Percentiles rank a stretch among this genome's conserved stretches.
Evolutionary conservation across 2,329 filamentous ascomycete species (phyloP).

Genomic region (Aureobasidium sp.): DNA sequence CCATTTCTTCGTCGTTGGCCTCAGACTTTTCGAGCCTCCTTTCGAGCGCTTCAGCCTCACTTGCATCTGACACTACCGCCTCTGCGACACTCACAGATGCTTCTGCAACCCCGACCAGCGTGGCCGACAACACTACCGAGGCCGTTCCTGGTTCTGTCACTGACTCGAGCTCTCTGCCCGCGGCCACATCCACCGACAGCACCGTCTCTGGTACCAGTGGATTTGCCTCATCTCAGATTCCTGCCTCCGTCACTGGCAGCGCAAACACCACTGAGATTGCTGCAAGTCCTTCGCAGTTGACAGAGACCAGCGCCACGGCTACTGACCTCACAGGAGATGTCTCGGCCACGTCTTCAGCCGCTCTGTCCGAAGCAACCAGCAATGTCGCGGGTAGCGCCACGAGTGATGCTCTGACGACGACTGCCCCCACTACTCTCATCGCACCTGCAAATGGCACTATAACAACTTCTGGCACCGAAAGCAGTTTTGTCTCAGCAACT

Average conservation of each 20-base stretch:
- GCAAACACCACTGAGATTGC: background rate
- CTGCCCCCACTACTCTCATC: conserved; percentile 3
- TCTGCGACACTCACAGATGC: conserved; percentile 5
- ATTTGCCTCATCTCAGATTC: background rate
- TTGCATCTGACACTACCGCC: conserved; percentile 20
- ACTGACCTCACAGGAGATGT: background rate
- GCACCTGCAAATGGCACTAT: conserved; percentile 1
- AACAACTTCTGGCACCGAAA: background rate
- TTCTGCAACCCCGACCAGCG: background rate
- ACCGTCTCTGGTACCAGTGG: background rate
- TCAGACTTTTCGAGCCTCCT: conserved; percentile 27
- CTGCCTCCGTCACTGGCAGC: background rate
- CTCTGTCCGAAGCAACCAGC: background rate
- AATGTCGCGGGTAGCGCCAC: background rate
- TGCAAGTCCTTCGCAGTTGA: background rate
- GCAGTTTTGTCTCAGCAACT: background rate
- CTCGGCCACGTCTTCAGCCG: conserved; percentile 1
- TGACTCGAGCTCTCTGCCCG: background rate
- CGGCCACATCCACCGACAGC: conserved; percentile 2
- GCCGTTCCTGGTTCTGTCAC: conserved; percentile 7
- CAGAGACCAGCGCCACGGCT: background rate
- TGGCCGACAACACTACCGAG: conserved; percentile 2
- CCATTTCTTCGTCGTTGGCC: conserved; percentile 23
- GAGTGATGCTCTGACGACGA: background rate
- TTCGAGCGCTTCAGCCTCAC: conserved; percentile 25